Conservation (phyloP, 305 asterid species). For the Fraxinus floribunda region DNA sequence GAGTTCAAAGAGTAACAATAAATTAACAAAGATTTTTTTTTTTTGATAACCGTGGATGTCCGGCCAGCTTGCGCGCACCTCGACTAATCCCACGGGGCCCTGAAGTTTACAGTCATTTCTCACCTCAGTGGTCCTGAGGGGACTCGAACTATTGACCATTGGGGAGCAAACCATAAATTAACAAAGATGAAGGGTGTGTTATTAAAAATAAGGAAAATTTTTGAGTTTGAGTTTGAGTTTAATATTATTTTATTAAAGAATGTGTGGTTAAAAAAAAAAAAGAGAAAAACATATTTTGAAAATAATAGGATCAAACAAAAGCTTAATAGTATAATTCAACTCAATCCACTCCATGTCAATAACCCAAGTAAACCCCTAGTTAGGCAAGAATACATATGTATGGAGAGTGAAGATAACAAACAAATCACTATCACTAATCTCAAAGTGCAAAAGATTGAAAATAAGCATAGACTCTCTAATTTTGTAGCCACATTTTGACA, state of each 20-base stretch:
- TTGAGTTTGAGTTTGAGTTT: background rate
- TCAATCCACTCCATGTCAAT: background rate
- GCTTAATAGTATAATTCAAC: background rate
- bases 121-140: no score
- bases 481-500: background rate
- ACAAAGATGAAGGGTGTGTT: no score
- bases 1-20: background rate
- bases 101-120: no score
- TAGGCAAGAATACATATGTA: background rate
- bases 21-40: background rate
- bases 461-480: background rate
- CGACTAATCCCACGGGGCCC: no score
- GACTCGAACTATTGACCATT: no score
- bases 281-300: background rate
- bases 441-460: background rate
- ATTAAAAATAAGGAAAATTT: no score
- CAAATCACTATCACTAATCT: background rate
- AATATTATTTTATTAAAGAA: no score
- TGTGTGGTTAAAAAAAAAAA: background rate
- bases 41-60: no score
- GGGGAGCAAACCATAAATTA: no score
- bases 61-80: no score
- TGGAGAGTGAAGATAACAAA: background rate
- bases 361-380: background rate
- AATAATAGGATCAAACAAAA: background rate